Conservation (phyloP, 2,329 filamentous ascomycete genomes). For the Dothideomycetidae sp. region DNA sequence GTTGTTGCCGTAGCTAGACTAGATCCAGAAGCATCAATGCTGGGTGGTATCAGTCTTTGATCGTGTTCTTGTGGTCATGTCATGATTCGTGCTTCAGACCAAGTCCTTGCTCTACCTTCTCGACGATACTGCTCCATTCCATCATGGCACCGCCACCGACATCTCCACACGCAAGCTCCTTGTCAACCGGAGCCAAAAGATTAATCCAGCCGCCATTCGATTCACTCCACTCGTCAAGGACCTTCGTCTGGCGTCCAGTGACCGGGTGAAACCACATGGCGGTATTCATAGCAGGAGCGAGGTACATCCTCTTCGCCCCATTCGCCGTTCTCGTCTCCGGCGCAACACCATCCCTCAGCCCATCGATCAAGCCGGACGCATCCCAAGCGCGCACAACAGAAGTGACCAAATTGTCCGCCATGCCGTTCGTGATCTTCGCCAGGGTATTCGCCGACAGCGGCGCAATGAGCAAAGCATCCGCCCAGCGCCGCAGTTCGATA, state of each 20-base stretch:
- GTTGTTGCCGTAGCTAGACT: no score
- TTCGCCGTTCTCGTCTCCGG: conserved; percentile 14
- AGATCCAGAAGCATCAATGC: no score
- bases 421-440: conserved; percentile 66
- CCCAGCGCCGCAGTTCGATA: conserved; percentile 76
- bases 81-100: conserved; percentile 8
- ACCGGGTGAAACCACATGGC: conserved; percentile 82
- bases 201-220: conserved; percentile 43
- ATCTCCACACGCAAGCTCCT: conserved; percentile 73
- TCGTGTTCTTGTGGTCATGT: no score
- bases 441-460: conserved; percentile 74
- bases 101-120: conserved; percentile 40
- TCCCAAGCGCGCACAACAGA: conserved; percentile 83
- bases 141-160: conserved; percentile 70
- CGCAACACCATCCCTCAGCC: conserved; percentile 16
- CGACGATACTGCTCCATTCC: conserved; percentile 63
- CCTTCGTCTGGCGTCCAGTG: conserved; percentile 54
- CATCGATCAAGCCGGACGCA: conserved; percentile 46
- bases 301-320: conserved; percentile 52
- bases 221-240: conserved; percentile 62
- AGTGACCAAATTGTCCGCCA: conserved; percentile 60
- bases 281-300: conserved; percentile 76
- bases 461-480: conserved; percentile 63
- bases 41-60: no score
- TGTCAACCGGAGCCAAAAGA: conserved; percentile 58